Conservation (phyloP, 2,329 filamentous ascomycete genomes). For the Colletotrichum trifolii region DNA sequence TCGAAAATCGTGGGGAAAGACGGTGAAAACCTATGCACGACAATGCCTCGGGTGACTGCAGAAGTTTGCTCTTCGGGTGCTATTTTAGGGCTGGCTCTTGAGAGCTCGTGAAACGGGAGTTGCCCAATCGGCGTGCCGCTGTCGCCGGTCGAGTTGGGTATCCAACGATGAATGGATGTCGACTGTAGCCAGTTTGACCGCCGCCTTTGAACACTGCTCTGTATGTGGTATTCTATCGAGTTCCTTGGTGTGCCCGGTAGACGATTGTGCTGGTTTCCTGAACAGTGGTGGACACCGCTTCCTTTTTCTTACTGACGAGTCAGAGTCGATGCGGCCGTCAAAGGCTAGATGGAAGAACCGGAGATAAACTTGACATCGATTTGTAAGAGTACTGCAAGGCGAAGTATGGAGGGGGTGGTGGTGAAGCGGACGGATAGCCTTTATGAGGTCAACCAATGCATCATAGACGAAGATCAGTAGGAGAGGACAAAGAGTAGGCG, state of each 20-base stretch:
- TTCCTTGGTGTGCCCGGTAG: background rate
- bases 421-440: background rate
- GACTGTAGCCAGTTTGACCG: too few relatives aligned
- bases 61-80: slow-evolving; percentile 10
- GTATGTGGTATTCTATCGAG: too few relatives aligned
- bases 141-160: background rate
- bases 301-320: slow-evolving; percentile 21
- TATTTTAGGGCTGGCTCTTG: slow-evolving; percentile 3
- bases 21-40: too few relatives aligned
- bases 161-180: too few relatives aligned
- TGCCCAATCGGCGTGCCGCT: background rate
- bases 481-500: slow-evolving; percentile 23
- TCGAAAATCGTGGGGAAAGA: slow-evolving; percentile 13
- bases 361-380: background rate
- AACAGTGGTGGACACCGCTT: slow-evolving; percentile 1
- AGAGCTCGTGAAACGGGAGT: background rate
- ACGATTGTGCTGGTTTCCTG: slow-evolving; percentile 1
- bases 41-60: slow-evolving; percentile 22
- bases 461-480: slow-evolving; percentile 27
- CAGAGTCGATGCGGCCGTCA: background rate
- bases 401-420: too few relatives aligned
- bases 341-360: slow-evolving; percentile 4
- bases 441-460: slow-evolving; percentile 32
- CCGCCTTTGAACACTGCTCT: too few relatives aligned
- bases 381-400: background rate